These are phyloP conservation scores for Candida michaelii DNA, from an alignment of 805 yeast species.

Conservation along the genomic window DNA sequence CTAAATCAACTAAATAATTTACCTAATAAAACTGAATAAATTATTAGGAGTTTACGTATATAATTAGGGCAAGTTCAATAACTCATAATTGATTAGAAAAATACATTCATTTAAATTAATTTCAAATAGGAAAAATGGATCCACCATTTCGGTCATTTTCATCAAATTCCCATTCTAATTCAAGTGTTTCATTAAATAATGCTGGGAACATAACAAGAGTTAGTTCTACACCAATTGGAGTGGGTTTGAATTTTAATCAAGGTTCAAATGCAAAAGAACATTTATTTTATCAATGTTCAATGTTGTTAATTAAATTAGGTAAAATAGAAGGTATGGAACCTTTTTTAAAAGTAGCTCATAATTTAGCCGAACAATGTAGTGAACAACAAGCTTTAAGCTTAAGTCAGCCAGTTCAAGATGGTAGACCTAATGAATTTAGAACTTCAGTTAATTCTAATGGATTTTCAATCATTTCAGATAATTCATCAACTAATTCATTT, in stretches of 20 bases:
- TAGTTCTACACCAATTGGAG: conserved; percentile 46
- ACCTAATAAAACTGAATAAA: not conserved
- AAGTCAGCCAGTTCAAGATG: conserved; percentile 39
- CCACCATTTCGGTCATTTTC: conserved; percentile 41
- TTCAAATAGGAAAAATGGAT: too few species aligned
- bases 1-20: not conserved
- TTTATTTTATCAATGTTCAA: conserved; percentile 63
- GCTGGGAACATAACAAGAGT: conserved; percentile 38
- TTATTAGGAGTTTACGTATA: not conserved
- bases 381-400: conserved; percentile 67
- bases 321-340: conserved; percentile 67
- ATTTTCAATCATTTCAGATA: conserved; percentile 37
- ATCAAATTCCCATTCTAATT: conserved; percentile 15
- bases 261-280: conserved; percentile 65
- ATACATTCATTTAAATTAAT: conserved; percentile 6
- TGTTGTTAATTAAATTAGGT: conserved; percentile 54
- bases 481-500: conserved; percentile 15
- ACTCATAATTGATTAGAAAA: too few species aligned
- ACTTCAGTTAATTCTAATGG: conserved; percentile 34
- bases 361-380: conserved; percentile 64
- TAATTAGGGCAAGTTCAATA: too few species aligned
- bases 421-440: conserved; percentile 25
- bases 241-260: conserved; percentile 55
- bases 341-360: conserved; percentile 61
- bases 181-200: conserved; percentile 30